Evolutionary conservation across 140 eudicot species (phyloP), one percentile per base, ranked within the genome.

Genomic region (Bidens hawaiensis): DNA sequence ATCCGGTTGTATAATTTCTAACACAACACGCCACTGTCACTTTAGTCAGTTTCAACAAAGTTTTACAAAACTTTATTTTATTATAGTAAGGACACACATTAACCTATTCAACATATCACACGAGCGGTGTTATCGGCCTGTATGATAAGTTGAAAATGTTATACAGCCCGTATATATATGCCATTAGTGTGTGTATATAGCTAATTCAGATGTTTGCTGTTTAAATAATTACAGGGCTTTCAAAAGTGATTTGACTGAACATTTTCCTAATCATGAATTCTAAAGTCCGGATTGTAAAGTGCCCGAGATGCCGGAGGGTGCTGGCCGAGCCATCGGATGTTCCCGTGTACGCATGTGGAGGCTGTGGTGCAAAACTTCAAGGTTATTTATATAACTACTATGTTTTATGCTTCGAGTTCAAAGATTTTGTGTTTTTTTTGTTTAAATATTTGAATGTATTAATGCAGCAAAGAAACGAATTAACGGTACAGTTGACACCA

Each of bases 341-440:
- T 70, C 80, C 78, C 3, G 49, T 90, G 57, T 90, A 90, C 74
- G 28, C 48, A 40, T 90, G 97, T 68, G 97, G 96, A 64, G 94
- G 94, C 55, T 90, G 97, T 64, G 81, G 71, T 50, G 34, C 79
- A 42, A 24, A 66, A 69, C 97, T 90, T 42, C 81, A 74, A 86
- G 95, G 97, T 90, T 52, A n/a, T 21, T 50, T 17, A 3, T 54
- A 50, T 67, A 40, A 23, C 11, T 12, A 21, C 25, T 56, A 17
- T 8, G 11, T 41, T 38, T 54, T 58, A 5, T 24, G 24, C n/a
- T 53, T 62, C n/a, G n/a, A n/a, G n/a, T n/a, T n/a, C 10, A 4
- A 2, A 54, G n/a, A 6, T 19, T 40, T 43, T 55, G 49, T 51
- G 49, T 33, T 9, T 53, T n/a, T n/a, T 43, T 43, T 7, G 21